These are phyloP conservation scores for Cetraspora pellucida DNA, from an alignment of 192 early-diverging fungal species.

Conservation along the genomic window DNA sequence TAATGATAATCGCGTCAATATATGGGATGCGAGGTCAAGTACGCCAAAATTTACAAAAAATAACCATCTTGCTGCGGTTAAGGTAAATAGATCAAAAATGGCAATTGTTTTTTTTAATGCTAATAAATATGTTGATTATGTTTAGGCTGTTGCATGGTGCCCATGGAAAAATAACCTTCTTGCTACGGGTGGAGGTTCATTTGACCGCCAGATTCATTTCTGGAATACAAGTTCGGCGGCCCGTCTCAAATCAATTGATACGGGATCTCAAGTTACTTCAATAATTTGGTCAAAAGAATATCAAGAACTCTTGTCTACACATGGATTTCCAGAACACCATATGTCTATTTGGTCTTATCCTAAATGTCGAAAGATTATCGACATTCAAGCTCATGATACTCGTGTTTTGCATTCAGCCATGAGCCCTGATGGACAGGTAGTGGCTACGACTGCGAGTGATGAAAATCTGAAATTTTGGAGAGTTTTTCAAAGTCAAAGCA, in stretches of 20 bases:
- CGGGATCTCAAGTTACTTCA: slow-evolving; percentile 91
- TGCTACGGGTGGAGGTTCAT: slow-evolving; percentile 89
- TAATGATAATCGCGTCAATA: slow-evolving; percentile 89
- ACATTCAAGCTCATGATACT: slow-evolving; percentile 79
- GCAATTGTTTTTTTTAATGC: slow-evolving; percentile 33
- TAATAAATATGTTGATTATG: background rate
- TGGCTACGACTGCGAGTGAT: slow-evolving; percentile 92
- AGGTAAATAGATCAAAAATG: slow-evolving; percentile 65
- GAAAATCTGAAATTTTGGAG: slow-evolving; percentile 97
- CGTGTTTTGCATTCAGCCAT: slow-evolving; percentile 89
- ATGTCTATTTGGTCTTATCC: slow-evolving; percentile 85
- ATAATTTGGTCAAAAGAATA: slow-evolving; percentile 84
- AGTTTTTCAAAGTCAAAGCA: slow-evolving; percentile 64
- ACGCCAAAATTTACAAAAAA: slow-evolving; percentile 71
- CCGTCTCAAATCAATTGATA: slow-evolving; percentile 68
- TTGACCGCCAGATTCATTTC: slow-evolving; percentile 88
- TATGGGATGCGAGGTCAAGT: slow-evolving; percentile 79
- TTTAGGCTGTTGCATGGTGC: slow-evolving; percentile 90
- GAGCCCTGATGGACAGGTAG: slow-evolving; percentile 87
- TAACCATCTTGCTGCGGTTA: slow-evolving; percentile 88
- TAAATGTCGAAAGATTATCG: slow-evolving; percentile 66
- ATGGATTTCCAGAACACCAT: slow-evolving; percentile 90
- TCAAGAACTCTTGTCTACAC: slow-evolving; percentile 87
- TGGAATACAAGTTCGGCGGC: slow-evolving; percentile 83
- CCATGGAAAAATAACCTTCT: slow-evolving; percentile 85